These are phyloP conservation scores for Colletotrichum tofieldiae DNA, from an alignment of 2,329 filamentous ascomycete genomes.

Conservation along the genomic window DNA sequence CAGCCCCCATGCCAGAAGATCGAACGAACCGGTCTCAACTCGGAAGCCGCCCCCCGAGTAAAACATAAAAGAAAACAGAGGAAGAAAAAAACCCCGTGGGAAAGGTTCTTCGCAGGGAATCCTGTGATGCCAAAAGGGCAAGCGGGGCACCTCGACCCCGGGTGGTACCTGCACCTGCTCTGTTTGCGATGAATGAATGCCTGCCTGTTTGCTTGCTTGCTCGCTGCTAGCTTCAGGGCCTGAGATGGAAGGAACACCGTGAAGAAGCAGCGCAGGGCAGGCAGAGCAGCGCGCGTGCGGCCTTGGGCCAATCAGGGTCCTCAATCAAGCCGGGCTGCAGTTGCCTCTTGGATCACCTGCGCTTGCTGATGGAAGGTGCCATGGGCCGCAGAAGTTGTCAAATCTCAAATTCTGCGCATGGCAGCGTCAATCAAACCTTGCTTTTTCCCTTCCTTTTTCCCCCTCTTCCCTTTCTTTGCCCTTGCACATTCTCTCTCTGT, in stretches of 20 bases:
- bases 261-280: background rate
- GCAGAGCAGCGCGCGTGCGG: background rate
- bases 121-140: background rate
- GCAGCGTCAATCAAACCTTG: conserved; percentile 29
- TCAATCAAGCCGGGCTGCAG: background rate
- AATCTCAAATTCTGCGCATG: conserved; percentile 37
- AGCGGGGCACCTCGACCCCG: background rate
- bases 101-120: background rate
- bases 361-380: background rate
- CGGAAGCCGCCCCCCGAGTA: background rate
- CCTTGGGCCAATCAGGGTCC: background rate
- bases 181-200: background rate
- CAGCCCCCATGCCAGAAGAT: background rate
- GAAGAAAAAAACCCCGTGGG: background rate
- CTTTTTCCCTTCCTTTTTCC: conserved; percentile 22
- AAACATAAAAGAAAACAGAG: too few relatives aligned
- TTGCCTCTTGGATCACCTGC: background rate
- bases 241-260: background rate
- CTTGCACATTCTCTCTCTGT: conserved; percentile 3
- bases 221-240: background rate
- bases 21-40: conserved; percentile 1
- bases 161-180: background rate
- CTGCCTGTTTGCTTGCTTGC: background rate
- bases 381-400: conserved; percentile 29
- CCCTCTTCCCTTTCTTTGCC: conserved; percentile 17